These are phyloP conservation scores for Solanum bulbocastanum DNA, from an alignment of 257 asterid genomes.

Conservation along the genomic window DNA sequence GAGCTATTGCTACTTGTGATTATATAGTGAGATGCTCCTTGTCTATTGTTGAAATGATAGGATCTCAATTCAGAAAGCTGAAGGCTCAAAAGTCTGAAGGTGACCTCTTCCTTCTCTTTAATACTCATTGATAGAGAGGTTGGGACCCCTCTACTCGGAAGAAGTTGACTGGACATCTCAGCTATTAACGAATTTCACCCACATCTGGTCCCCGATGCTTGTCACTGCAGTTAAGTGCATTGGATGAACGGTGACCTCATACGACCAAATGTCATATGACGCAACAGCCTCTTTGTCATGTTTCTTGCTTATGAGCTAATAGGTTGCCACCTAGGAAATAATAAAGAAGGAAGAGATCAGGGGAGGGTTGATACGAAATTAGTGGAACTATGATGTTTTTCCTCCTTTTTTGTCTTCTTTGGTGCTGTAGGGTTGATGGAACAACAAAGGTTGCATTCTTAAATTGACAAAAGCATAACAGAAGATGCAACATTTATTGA, in stretches of 20 bases:
- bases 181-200: background rate
- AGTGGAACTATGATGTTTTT: background rate
- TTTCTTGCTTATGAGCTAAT: background rate
- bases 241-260: background rate
- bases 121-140: background rate
- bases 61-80: background rate
- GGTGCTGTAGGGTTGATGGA: background rate
- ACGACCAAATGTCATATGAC: background rate
- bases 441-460: background rate
- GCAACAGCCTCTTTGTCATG: background rate
- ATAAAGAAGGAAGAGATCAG: background rate
- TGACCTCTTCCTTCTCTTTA: background rate
- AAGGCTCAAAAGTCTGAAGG: background rate
- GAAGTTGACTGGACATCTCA: background rate
- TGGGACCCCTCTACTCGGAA: background rate
- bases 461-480: background rate
- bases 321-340: background rate
- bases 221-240: background rate
- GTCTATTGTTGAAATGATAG: background rate
- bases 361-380: background rate
- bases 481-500: background rate
- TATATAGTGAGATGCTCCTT: background rate
- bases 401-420: background rate
- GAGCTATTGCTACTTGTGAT: background rate
- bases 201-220: background rate